phyloP scores from a whole-genome alignment of 192 early-diverging fungal genomes.

The Phlyctochytrium bullatum region DNA sequence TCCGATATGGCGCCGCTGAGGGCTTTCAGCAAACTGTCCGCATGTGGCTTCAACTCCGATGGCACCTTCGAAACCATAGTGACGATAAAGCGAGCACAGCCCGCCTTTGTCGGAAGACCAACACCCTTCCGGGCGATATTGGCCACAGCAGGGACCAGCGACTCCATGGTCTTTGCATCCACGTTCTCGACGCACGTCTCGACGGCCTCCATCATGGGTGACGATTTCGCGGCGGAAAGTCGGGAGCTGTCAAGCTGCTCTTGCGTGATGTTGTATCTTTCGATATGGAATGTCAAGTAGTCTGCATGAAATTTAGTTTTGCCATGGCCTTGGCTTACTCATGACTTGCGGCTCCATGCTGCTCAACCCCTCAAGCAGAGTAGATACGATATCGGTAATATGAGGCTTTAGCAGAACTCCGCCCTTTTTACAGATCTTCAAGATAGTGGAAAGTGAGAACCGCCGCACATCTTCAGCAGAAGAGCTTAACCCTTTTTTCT shows the following conservation, averaged over 20 bases:
- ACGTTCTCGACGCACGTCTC: conserved; percentile 76
- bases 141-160: conserved; percentile 66
- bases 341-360: conserved; percentile 68
- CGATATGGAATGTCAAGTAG: conserved; percentile 89
- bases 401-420: conserved; percentile 72
- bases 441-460: conserved; percentile 75
- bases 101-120: conserved; percentile 89
- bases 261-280: conserved; percentile 78
- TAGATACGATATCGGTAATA: conserved; percentile 67
- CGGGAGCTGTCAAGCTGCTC: conserved; percentile 83
- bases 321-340: conserved; percentile 42
- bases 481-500: conserved; percentile 65
- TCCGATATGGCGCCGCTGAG: conserved; percentile 74
- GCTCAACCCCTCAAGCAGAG: conserved; percentile 80
- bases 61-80: conserved; percentile 72
- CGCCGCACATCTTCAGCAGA: conserved; percentile 84
- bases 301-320: conserved; percentile 35
- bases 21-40: conserved; percentile 72
- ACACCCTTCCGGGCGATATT: conserved; percentile 76
- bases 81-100: conserved; percentile 81
- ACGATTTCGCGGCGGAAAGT: conserved; percentile 75
- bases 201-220: conserved; percentile 94
- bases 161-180: conserved; percentile 63
- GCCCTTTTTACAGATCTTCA: conserved; percentile 79
- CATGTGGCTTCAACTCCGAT: conserved; percentile 62